Evolutionary conservation across 1,284 basidiomycete species (phyloP).

Genomic region (Farysia itapuensis): DNA sequence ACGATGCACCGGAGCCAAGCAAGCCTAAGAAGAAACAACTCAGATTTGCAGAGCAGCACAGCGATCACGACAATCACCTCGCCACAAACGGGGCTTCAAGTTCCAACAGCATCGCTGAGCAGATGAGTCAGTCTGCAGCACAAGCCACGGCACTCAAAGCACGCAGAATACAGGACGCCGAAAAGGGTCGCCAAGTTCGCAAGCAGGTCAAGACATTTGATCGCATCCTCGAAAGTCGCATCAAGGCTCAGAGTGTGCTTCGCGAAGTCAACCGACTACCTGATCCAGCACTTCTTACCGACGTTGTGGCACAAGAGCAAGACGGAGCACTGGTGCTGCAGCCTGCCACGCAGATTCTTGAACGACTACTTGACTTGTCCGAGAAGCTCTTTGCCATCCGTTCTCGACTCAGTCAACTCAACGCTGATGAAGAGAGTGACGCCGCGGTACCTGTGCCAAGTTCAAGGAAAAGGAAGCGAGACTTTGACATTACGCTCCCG

Average conservation of each 20-base stretch:
- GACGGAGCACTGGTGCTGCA: slow-evolving; percentile 4
- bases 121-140: slow-evolving; percentile 24
- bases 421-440: neutral
- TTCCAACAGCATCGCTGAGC: slow-evolving; percentile 30
- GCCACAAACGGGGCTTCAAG: slow-evolving; percentile 4
- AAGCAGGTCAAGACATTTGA: slow-evolving; percentile 51
- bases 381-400: slow-evolving; percentile 29
- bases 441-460: slow-evolving; percentile 2
- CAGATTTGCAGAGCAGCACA: slow-evolving; percentile 11
- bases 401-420: slow-evolving; percentile 4
- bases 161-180: slow-evolving; percentile 40
- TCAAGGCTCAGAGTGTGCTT: slow-evolving; percentile 43
- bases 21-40: slow-evolving; percentile 11
- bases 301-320: neutral
- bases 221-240: slow-evolving; percentile 44
- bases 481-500: slow-evolving; percentile 15
- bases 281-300: slow-evolving; percentile 6
- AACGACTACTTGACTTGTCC: slow-evolving; percentile 24
- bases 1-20: slow-evolving; percentile 6
- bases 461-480: slow-evolving; percentile 27
- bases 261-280: slow-evolving; percentile 32
- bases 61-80: neutral
- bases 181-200: slow-evolving; percentile 45
- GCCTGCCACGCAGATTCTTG: too few species aligned
- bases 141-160: slow-evolving; percentile 40